These are phyloP conservation scores for Petasospora rhodanensis DNA, from an alignment of 1,139 yeast species.

Conservation along the genomic window DNA sequence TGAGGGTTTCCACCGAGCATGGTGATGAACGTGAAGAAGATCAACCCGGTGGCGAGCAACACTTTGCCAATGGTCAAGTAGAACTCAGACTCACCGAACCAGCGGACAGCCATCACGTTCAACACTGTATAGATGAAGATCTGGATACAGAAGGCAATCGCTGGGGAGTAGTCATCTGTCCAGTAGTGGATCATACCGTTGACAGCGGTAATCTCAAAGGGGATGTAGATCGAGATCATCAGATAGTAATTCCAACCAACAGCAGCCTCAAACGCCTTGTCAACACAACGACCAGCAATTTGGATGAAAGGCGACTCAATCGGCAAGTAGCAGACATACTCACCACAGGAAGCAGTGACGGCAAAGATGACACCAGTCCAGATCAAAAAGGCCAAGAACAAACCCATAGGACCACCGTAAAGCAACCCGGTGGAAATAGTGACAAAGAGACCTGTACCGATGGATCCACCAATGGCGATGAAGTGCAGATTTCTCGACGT, in stretches of 20 bases:
- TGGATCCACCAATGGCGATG: conserved; percentile 77
- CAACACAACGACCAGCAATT: conserved; percentile 52
- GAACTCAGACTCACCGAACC: conserved; percentile 49
- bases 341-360: conserved; percentile 67
- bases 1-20: conserved; percentile 82
- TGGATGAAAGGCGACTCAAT: conserved; percentile 53
- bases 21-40: conserved; percentile 63
- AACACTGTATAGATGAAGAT: conserved; percentile 36
- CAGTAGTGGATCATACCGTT: conserved; percentile 50
- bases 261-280: conserved; percentile 68
- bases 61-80: conserved; percentile 53
- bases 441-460: conserved; percentile 48
- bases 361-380: conserved; percentile 54
- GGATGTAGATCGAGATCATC: conserved; percentile 62
- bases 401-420: conserved; percentile 66
- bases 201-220: conserved; percentile 76
- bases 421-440: conserved; percentile 60
- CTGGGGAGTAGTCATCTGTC: conserved; percentile 45
- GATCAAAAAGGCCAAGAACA: conserved; percentile 51
- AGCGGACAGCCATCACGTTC: conserved; percentile 45
- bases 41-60: conserved; percentile 61
- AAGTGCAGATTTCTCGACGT: conserved; percentile 40
- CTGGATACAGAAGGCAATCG: conserved; percentile 53
- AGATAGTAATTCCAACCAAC: conserved; percentile 75
- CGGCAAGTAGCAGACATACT: conserved; percentile 76